Evolutionary conservation across 805 yeast species (phyloP), one percentile per base, ranked within the genome.

Genomic region (Pichia pseudocactophila): DNA sequence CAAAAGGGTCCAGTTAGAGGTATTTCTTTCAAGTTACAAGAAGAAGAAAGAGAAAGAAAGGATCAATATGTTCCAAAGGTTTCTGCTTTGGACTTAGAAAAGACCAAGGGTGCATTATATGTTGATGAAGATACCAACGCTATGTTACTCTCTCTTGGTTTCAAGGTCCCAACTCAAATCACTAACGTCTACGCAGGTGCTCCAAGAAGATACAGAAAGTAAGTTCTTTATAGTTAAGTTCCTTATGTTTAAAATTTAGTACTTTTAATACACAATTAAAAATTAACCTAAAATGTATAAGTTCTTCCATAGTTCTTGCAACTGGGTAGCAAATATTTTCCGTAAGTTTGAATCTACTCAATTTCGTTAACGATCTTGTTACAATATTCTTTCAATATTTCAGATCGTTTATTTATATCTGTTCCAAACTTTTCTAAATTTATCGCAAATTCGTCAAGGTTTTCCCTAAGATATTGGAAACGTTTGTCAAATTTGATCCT

Each of bases 1-100:
- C 97, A 94, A 78, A 92, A 90, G 82, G 99, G 99, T 71, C 99
- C 99, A 79, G 99, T 92, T 65, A 89, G 97, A 82, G 99, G 99
- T 78, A 94, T 92, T 63, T 92, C 99, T 64, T 92, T 92, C 96
- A 94, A 94, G 76, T 86, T 92, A 69, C 99, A 92, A 82, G 99
- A 92, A 80, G 99, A 92, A 79, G 99, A 92, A 83, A 90, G 98
- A 82, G 99, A 92, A 80, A 86, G 98, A 79, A 92, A 94, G 78
- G 97, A 92, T 76, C 98, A 92, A 79, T 92, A 89, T 76, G 98
- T 94, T 66, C 99, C 99, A 76, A 97, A 89, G 72, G 95, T 89
- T 68, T 94, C 98, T 68, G 98, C 98, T 73, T 86, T 92, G 71
- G 97, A 92, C 78, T 83, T 92, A 68, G 80, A 94, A 60, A 86